These are phyloP conservation scores for Scheffersomyces ergatensis DNA, from an alignment of 805 yeast species.

Conservation along the genomic window DNA sequence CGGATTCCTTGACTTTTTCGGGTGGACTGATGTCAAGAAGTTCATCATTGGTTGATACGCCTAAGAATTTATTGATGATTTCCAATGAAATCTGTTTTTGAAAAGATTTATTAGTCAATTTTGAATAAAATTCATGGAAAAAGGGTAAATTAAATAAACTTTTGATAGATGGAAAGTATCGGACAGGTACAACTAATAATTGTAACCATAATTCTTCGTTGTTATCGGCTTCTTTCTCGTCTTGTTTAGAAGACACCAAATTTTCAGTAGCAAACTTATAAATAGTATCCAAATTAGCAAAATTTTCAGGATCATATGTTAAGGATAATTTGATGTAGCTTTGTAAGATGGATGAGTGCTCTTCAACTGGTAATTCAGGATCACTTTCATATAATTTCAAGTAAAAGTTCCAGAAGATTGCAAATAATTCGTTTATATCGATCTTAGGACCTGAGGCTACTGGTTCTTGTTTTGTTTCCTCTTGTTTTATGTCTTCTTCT, in stretches of 20 bases:
- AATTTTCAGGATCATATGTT: conserved; percentile 62
- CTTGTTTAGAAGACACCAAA: conserved; percentile 14
- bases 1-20: not conserved
- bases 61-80: conserved; percentile 58
- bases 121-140: conserved; percentile 51
- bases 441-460: conserved; percentile 1
- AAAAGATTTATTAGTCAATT: conserved; percentile 47
- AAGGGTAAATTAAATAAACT: conserved; percentile 44
- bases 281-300: conserved; percentile 58
- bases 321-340: conserved; percentile 65
- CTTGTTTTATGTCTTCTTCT: not conserved
- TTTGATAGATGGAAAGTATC: conserved; percentile 37
- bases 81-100: conserved; percentile 59
- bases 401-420: conserved; percentile 65
- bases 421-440: conserved; percentile 43
- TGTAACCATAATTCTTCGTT: conserved; percentile 41
- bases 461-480: not conserved
- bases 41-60: conserved; percentile 20
- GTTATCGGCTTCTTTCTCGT: conserved; percentile 10
- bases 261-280: conserved; percentile 54
- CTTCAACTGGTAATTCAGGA: conserved; percentile 66
- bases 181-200: conserved; percentile 49
- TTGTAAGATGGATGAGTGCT: conserved; percentile 61
- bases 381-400: conserved; percentile 51
- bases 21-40: not conserved